Percentiles rank a stretch among this genome's conserved stretches.
Conservation (phyloP, 371 early-diverging fungal species). For the Edhazardia aedis region DNA sequence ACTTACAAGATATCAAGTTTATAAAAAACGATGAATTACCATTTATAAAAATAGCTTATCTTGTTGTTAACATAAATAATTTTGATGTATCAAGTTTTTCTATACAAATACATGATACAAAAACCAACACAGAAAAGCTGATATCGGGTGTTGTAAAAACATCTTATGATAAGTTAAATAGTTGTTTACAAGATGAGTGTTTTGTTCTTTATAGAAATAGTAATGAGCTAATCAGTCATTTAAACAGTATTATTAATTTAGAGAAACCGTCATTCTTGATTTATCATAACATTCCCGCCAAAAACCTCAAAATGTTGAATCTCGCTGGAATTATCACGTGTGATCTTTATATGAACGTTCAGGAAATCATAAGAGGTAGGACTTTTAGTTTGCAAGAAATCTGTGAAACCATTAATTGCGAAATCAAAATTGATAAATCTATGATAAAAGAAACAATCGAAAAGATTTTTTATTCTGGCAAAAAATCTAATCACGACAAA, state of each 20-base stretch:
- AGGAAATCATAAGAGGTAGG: slow-evolving; percentile 22
- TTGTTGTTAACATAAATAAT: background rate
- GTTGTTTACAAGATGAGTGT: too few species aligned
- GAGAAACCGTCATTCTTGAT: slow-evolving; percentile 18
- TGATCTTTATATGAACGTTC: slow-evolving; percentile 27
- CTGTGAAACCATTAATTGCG: background rate
- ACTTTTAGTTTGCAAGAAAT: slow-evolving; percentile 31
- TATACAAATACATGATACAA: background rate
- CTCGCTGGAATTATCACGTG: slow-evolving; percentile 14
- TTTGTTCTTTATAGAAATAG: background rate
- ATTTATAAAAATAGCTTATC: background rate
- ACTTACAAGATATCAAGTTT: background rate
- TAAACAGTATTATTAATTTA: slow-evolving; percentile 9
- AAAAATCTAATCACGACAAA: background rate
- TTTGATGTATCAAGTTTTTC: background rate
- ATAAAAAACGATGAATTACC: background rate
- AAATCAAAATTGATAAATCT: background rate
- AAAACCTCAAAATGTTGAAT: slow-evolving; percentile 1
- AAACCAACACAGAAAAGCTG: background rate
- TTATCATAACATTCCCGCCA: slow-evolving; percentile 15
- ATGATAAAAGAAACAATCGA: background rate
- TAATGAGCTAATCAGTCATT: slow-evolving; percentile 1
- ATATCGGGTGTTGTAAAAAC: too few species aligned
- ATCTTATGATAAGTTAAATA: too few species aligned
- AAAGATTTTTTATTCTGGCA: background rate